Conservation (phyloP, 768 basidiomycete species). For the Butyriboletus loyo region DNA sequence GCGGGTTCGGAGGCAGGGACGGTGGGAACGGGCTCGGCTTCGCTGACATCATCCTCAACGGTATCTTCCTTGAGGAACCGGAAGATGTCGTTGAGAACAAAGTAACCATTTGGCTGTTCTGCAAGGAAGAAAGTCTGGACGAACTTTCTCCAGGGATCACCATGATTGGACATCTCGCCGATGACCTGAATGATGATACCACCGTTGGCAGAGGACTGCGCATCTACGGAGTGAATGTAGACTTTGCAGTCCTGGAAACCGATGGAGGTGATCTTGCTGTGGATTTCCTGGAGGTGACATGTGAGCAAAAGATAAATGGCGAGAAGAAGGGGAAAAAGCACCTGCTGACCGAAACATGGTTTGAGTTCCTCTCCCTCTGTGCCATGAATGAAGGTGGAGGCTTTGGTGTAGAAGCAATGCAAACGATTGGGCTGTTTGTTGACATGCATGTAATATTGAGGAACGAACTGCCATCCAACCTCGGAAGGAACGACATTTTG, state of each 20-base stretch:
- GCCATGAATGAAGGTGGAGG: constrained; percentile 94
- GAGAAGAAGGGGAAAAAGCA: constrained; percentile 35
- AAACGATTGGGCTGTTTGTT: constrained; percentile 96
- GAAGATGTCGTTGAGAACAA: constrained; percentile 99
- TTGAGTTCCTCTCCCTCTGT: constrained; percentile 93
- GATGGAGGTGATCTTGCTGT: constrained; percentile 91
- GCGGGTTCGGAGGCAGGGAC: constrained; percentile 35
- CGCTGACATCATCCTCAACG: constrained; percentile 72
- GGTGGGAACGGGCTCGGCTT: constrained; percentile 37
- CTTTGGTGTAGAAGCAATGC: constrained; percentile 99
- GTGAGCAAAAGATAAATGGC: constrained; percentile 1
- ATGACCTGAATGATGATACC: constrained; percentile 99
- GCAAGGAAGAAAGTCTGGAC: constrained; percentile 99
- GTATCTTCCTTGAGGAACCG: constrained; percentile 96
- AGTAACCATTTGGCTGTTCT: constrained; percentile 98
- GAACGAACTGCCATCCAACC: constrained; percentile 99
- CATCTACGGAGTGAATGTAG: constrained; percentile 97
- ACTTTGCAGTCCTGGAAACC: constrained; percentile 97
- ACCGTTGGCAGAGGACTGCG: constrained; percentile 89
- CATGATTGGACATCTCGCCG: constrained; percentile 96
- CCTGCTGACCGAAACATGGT: constrained; percentile 91
- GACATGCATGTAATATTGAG: constrained; percentile 98
- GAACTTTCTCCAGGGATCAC: constrained; percentile 94
- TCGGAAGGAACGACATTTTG: constrained; percentile 82
- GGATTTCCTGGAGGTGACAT: constrained; percentile 72